Percentiles rank a stretch among this genome's conserved stretches.
These are phyloP conservation scores for Boletellus emodensis DNA, from an alignment of 768 basidiomycete genomes.

Conservation along the genomic window DNA sequence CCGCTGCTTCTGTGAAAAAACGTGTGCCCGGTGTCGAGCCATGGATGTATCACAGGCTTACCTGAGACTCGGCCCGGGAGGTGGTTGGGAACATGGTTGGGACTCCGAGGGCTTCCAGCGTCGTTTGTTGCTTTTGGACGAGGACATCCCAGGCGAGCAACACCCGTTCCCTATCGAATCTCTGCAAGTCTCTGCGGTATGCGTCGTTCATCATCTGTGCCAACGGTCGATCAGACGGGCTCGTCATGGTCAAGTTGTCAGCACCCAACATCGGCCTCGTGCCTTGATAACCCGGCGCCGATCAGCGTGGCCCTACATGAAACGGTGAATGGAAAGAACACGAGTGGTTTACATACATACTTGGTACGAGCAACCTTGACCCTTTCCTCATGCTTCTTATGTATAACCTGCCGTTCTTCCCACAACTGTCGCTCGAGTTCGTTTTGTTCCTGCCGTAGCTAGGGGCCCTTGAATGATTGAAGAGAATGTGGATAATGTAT, in stretches of 20 bases:
- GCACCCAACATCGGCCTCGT: slow-evolving; percentile 45
- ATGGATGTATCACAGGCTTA: slow-evolving; percentile 28
- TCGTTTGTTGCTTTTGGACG: slow-evolving; percentile 63
- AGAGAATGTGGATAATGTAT: slow-evolving; percentile 1
- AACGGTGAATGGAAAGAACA: slow-evolving; percentile 1
- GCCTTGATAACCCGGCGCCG: slow-evolving; percentile 59
- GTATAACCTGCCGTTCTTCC: slow-evolving; percentile 61
- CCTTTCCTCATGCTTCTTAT: slow-evolving; percentile 65
- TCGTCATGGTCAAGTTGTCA: slow-evolving; percentile 2
- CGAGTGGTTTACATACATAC: slow-evolving; percentile 36
- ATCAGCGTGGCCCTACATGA: slow-evolving; percentile 59
- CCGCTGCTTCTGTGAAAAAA: slow-evolving; percentile 54
- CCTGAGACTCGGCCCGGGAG: slow-evolving; percentile 51
- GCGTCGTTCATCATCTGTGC: slow-evolving; percentile 60
- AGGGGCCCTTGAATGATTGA: slow-evolving; percentile 8
- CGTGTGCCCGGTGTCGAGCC: neutral
- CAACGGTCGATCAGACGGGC: slow-evolving; percentile 14
- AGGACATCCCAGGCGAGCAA: slow-evolving; percentile 76
- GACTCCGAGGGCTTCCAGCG: slow-evolving; percentile 55
- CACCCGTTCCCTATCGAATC: slow-evolving; percentile 67
- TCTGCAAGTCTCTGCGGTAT: slow-evolving; percentile 59
- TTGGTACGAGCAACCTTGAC: slow-evolving; percentile 64
- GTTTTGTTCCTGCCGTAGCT: slow-evolving; percentile 74
- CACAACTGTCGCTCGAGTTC: slow-evolving; percentile 64
- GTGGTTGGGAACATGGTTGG: slow-evolving; percentile 68